Conservation (phyloP, 768 basidiomycete species). For the Tulasnella sp. region DNA sequence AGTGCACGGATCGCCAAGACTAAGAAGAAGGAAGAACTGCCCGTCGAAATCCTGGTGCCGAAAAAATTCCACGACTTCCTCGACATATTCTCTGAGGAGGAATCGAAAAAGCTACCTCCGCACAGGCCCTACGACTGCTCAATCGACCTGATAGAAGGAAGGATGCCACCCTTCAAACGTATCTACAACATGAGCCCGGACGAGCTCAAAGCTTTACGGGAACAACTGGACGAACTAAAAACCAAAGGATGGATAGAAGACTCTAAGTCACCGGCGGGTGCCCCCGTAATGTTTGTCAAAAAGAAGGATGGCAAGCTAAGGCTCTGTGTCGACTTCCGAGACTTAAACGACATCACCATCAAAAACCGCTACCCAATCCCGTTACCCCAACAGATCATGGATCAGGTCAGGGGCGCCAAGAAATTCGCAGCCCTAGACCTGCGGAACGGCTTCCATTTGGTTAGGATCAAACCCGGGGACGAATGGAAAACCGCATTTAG, state of each 20-base stretch:
- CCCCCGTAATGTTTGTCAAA: conserved; percentile 36
- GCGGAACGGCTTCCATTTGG: conserved; percentile 33
- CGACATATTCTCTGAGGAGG: not conserved
- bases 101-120: not conserved
- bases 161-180: not conserved
- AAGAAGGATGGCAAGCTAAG: conserved; percentile 34
- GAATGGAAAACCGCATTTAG: conserved; percentile 37
- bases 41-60: not conserved
- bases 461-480: conserved; percentile 33
- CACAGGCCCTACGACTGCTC: not conserved
- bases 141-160: not conserved
- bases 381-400: conserved; percentile 24
- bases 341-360: not conserved
- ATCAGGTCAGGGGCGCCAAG: conserved; percentile 29
- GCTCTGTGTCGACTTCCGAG: conserved; percentile 7
- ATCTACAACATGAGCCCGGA: not conserved
- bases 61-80: not conserved
- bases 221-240: conserved; percentile 34
- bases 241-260: conserved; percentile 31
- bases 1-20: not conserved
- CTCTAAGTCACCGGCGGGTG: conserved; percentile 31
- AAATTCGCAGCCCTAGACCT: conserved; percentile 34
- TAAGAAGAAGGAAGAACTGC: not conserved
- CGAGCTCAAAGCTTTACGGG: not conserved
- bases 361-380: not conserved